These are phyloP conservation scores for Chlamydomonas schloesseri DNA, from an alignment of 139 green algal genomes.

Conservation along the genomic window DNA sequence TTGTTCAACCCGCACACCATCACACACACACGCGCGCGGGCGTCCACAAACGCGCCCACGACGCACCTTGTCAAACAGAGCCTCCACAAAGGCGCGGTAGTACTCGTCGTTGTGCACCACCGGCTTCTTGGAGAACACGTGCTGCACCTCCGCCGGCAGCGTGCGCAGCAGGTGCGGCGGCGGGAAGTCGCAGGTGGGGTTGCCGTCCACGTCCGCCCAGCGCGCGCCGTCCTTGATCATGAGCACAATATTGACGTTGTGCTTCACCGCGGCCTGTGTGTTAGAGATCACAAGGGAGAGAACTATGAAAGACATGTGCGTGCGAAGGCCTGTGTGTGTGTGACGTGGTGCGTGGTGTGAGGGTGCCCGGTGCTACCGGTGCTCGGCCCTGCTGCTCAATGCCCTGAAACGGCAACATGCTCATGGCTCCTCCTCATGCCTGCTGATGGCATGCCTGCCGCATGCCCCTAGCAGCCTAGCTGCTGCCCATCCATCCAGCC, in stretches of 20 bases:
- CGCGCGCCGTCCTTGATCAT: slow-evolving; percentile 46
- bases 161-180: slow-evolving; percentile 41
- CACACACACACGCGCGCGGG: too few relatives aligned
- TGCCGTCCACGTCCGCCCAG: slow-evolving; percentile 38
- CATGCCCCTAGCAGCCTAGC: too few relatives aligned
- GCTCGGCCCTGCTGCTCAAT: too few relatives aligned
- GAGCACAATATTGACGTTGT: slow-evolving; percentile 41
- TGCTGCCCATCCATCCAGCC: too few relatives aligned
- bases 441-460: too few relatives aligned
- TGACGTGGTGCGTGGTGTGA: not conserved
- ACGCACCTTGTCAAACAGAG: slow-evolving; percentile 37
- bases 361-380: too few relatives aligned
- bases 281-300: too few relatives aligned
- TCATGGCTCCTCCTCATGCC: too few relatives aligned
- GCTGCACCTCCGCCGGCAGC: slow-evolving; percentile 40
- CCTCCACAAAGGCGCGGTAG: slow-evolving; percentile 45
- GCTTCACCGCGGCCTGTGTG: slow-evolving; percentile 24
- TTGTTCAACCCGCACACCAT: too few relatives aligned
- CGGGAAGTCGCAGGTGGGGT: slow-evolving; percentile 40
- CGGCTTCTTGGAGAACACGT: slow-evolving; percentile 36
- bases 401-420: too few relatives aligned
- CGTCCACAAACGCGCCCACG: too few relatives aligned
- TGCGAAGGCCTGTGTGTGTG: not conserved
- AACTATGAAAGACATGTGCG: too few relatives aligned
- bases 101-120: slow-evolving; percentile 50